A percentile compares a stretch with the other conserved stretches of the same genome.
Conservation (phyloP, 805 yeast species). For the Candida golubevii region DNA sequence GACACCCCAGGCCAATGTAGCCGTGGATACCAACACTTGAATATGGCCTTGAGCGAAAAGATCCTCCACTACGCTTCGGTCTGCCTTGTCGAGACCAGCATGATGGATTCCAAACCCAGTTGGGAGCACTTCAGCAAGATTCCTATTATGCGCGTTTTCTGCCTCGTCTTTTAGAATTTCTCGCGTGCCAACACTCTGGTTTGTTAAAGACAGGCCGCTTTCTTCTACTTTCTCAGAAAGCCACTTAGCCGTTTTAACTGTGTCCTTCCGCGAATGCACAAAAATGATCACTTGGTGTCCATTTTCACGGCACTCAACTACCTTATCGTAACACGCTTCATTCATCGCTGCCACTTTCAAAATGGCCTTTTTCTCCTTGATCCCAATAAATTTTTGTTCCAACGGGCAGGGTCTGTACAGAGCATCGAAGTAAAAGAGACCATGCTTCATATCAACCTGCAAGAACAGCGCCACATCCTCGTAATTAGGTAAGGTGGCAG, state of each 20-base stretch:
- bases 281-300: slow-evolving; percentile 82
- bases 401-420: slow-evolving; percentile 89
- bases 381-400: slow-evolving; percentile 82
- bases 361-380: slow-evolving; percentile 77
- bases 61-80: slow-evolving; percentile 77
- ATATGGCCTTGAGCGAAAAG: slow-evolving; percentile 83
- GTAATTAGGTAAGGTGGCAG: slow-evolving; percentile 91
- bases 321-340: slow-evolving; percentile 78
- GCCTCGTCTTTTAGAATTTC: slow-evolving; percentile 66
- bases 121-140: slow-evolving; percentile 56
- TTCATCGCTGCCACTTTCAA: slow-evolving; percentile 80
- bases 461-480: slow-evolving; percentile 80
- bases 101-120: slow-evolving; percentile 87
- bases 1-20: slow-evolving; percentile 88
- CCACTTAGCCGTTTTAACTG: slow-evolving; percentile 77
- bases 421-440: slow-evolving; percentile 78
- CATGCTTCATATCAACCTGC: slow-evolving; percentile 52
- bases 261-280: slow-evolving; percentile 92
- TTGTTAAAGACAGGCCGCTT: slow-evolving; percentile 20
- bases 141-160: slow-evolving; percentile 48
- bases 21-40: slow-evolving; percentile 74
- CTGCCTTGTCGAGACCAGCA: slow-evolving; percentile 76
- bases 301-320: slow-evolving; percentile 54
- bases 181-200: slow-evolving; percentile 51
- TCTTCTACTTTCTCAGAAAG: slow-evolving; percentile 58